A percentile compares a stretch with the other conserved stretches of the same genome.
These are phyloP conservation scores for Phoenix roebelenii DNA, from an alignment of 176 grass and related monocot species.

Conservation along the genomic window DNA sequence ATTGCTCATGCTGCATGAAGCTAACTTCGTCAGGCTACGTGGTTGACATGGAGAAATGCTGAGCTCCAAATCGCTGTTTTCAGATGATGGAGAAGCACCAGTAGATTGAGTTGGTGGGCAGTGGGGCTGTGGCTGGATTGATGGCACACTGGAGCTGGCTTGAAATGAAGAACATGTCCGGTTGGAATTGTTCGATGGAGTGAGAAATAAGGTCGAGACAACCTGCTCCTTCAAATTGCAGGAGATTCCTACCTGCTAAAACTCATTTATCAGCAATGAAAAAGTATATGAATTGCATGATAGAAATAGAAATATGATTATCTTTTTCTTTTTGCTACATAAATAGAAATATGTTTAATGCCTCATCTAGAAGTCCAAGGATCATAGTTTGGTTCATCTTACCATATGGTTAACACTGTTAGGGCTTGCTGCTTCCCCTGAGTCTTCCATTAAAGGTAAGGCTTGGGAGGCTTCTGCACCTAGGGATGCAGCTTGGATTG, in stretches of 20 bases:
- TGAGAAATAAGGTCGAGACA: background rate
- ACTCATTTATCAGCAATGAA: slow-evolving; percentile 4
- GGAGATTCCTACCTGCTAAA: slow-evolving; percentile 23
- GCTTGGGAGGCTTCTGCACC: slow-evolving; percentile 28
- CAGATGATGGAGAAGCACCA: slow-evolving; percentile 15
- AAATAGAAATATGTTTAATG: no score
- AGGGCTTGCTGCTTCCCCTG: slow-evolving; percentile 25
- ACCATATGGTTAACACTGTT: slow-evolving; percentile 35
- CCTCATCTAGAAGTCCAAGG: no score
- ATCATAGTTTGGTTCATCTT: slow-evolving; percentile 2
- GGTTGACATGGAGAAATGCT: slow-evolving; percentile 30
- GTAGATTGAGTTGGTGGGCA: background rate
- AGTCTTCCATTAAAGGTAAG: slow-evolving; percentile 25
- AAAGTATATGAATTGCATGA: background rate
- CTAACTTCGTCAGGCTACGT: slow-evolving; percentile 36
- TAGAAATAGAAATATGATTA: no score
- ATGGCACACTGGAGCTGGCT: slow-evolving; percentile 24
- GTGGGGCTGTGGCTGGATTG: no score
- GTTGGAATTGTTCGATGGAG: slow-evolving; percentile 15
- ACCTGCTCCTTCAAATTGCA: slow-evolving; percentile 3
- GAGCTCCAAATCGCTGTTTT: slow-evolving; percentile 35
- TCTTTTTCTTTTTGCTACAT: no score
- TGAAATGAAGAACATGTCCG: slow-evolving; percentile 17
- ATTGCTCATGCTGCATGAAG: slow-evolving; percentile 38
- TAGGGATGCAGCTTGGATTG: slow-evolving; percentile 27